phyloP scores from a whole-genome alignment of 345 rosid genomes.

The Moricandia arvensis region DNA sequence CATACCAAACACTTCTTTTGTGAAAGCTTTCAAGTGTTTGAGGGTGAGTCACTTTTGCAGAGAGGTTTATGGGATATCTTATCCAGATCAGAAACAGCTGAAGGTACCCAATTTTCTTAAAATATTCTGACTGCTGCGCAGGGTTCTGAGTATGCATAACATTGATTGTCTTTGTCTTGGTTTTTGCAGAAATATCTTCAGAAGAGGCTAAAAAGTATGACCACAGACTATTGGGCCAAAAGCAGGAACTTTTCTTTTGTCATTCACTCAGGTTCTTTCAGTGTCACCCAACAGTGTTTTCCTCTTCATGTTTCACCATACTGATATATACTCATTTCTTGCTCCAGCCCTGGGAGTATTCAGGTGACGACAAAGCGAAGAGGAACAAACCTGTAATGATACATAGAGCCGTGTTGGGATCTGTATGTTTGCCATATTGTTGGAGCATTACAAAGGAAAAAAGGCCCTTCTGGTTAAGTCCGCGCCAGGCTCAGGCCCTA shows the following conservation, averaged over 20 bases:
- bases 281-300: background rate
- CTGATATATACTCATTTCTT: constrained; percentile 6
- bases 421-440: constrained; percentile 86
- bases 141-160: background rate
- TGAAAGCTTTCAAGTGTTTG: constrained; percentile 86
- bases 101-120: constrained; percentile 47
- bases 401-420: constrained; percentile 93
- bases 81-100: constrained; percentile 82
- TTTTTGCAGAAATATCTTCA: constrained; percentile 64
- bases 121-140: background rate
- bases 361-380: constrained; percentile 88
- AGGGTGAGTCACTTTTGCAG: constrained; percentile 70
- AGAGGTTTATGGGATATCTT: constrained; percentile 99
- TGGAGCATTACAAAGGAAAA: constrained; percentile 99
- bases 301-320: constrained; percentile 5
- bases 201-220: constrained; percentile 96
- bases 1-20: constrained; percentile 97
- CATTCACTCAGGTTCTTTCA: constrained; percentile 68
- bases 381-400: constrained; percentile 86
- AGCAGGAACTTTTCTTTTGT: constrained; percentile 94
- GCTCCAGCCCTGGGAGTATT: constrained; percentile 91
- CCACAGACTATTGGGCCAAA: constrained; percentile 80
- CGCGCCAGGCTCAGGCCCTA: constrained; percentile 98
- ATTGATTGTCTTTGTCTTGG: constrained; percentile 13
- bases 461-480: constrained; percentile 99